Conservation (phyloP, 179 eudicot species). For the Spergularia azorica region DNA sequence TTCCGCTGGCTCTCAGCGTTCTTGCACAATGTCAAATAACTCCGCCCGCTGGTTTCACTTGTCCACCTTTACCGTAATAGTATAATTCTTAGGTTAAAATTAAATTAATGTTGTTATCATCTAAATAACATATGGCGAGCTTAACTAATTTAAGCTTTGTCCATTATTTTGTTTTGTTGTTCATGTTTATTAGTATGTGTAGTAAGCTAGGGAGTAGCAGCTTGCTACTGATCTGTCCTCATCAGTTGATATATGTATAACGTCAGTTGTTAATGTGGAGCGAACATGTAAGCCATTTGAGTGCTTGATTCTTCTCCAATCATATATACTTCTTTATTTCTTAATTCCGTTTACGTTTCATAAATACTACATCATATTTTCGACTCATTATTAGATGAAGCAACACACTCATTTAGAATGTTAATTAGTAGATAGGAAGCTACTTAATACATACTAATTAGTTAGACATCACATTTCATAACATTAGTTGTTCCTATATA, state of each 20-base stretch:
- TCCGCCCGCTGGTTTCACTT: conserved; percentile 74
- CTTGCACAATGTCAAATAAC: conserved; percentile 65
- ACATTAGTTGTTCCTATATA: no score
- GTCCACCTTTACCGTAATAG: conserved; percentile 54
- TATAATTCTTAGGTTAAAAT: neutral
- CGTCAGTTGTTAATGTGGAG: neutral
- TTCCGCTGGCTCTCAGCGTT: conserved; percentile 71
- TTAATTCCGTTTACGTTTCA: no score
- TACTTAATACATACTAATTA: no score
- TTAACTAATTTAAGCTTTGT: neutral
- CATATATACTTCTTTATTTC: no score
- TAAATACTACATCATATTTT: no score
- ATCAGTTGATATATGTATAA: neutral
- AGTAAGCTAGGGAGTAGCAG: conserved; percentile 6
- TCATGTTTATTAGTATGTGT: neutral
- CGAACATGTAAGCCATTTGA: no score
- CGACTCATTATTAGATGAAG: no score
- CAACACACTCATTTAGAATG: no score
- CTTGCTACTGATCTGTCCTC: conserved; percentile 3
- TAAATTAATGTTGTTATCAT: neutral
- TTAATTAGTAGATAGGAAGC: no score
- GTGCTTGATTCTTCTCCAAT: no score
- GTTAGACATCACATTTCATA: no score
- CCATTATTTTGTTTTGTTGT: neutral
- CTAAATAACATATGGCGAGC: neutral